Conservation (phyloP, 2,329 filamentous ascomycete species). For the Ophiostoma quercus region DNA sequence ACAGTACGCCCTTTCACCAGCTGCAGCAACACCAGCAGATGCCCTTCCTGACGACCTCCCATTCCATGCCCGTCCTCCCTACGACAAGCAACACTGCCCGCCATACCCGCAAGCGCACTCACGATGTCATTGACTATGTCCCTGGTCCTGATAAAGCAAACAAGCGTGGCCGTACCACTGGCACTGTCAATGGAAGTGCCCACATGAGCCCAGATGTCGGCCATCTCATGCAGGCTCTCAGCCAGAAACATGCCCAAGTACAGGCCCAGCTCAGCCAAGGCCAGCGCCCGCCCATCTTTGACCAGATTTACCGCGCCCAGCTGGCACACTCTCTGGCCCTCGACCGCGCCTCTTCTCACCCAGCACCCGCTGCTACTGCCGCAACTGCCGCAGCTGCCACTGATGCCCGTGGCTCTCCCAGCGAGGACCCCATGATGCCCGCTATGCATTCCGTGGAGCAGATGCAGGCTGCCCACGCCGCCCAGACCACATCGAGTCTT, state of each 20-base stretch:
- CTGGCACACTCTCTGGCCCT: not conserved
- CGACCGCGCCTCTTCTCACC: not conserved
- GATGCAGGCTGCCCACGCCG: constrained; percentile 3
- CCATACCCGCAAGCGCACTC: not conserved
- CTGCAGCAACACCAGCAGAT: not conserved
- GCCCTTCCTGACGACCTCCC: not conserved
- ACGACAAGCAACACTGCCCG: not conserved
- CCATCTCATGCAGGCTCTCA: not conserved
- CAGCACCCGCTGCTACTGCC: not conserved
- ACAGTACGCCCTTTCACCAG: not conserved
- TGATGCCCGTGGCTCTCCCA: not conserved
- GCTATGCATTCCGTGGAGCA: constrained; percentile 10
- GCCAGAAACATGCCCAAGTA: not conserved
- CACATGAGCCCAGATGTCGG: not conserved
- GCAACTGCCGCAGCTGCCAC: not conserved
- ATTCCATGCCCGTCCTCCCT: not conserved
- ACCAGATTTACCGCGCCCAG: constrained; percentile 17
- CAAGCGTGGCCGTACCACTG: not conserved
- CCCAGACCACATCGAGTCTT: not conserved
- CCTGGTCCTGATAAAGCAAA: not conserved
- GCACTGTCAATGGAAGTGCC: not conserved
- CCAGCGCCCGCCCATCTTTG: constrained; percentile 18
- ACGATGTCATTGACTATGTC: not conserved
- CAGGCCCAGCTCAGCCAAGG: constrained; percentile 13
- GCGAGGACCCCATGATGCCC: constrained; percentile 1